Percentiles rank a stretch among this genome's conserved stretches.
phyloP scores from a whole-genome alignment of 2,329 filamentous ascomycete species.

The Penicillium sp. region DNA sequence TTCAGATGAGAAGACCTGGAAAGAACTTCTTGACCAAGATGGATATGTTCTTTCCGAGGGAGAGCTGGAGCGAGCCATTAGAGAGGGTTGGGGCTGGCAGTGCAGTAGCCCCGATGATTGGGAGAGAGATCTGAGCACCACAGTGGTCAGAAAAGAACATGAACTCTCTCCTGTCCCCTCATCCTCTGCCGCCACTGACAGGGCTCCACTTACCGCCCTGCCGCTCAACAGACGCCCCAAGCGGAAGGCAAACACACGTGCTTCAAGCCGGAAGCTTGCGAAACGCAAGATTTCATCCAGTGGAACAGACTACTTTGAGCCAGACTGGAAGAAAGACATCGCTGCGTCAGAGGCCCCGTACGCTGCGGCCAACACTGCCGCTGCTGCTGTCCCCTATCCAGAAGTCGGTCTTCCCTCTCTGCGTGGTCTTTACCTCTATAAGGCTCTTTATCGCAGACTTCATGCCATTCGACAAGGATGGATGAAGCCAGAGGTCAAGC shows the following conservation, averaged over 20 bases:
- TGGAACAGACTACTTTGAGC: conserved; percentile 41
- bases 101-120: conserved; percentile 71
- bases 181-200: conserved; percentile 26
- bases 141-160: conserved; percentile 44
- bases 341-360: conserved; percentile 74
- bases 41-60: conserved; percentile 76
- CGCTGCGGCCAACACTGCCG: conserved; percentile 80
- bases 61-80: conserved; percentile 81
- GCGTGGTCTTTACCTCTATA: conserved; percentile 86
- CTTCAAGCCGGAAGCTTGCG: conserved; percentile 53
- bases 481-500: conserved; percentile 81
- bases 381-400: conserved; percentile 76
- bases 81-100: conserved; percentile 97
- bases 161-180: conserved; percentile 28
- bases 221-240: conserved; percentile 41
- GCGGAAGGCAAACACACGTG: conserved; percentile 49
- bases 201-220: conserved; percentile 19
- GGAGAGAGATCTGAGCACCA: conserved; percentile 74
- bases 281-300: conserved; percentile 56
- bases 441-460: conserved; percentile 91
- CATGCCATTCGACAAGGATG: conserved; percentile 87
- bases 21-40: conserved; percentile 81
- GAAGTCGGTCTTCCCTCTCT: conserved; percentile 75
- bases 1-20: conserved; percentile 94
- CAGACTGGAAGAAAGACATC: conserved; percentile 48